Evolutionary conservation across 1,139 yeast species (phyloP).

Genomic region (Saccharomyces uvarum): DNA sequence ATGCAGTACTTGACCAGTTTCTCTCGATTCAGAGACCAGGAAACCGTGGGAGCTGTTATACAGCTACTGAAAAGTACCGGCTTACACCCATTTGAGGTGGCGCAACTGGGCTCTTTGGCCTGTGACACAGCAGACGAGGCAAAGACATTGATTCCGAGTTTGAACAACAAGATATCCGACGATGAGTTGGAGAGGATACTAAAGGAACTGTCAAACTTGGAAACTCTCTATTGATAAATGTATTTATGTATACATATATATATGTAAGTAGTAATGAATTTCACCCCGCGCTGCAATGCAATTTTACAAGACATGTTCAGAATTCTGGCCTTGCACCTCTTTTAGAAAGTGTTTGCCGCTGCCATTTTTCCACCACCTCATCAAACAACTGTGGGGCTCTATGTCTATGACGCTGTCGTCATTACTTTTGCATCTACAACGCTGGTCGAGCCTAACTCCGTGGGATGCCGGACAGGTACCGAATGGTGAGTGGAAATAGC

Average conservation of each 20-base stretch:
- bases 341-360: conserved; percentile 27
- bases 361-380: conserved; percentile 77
- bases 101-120: conserved; percentile 87
- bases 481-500: conserved; percentile 76
- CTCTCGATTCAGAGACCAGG: conserved; percentile 84
- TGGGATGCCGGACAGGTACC: conserved; percentile 62
- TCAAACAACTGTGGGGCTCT: conserved; percentile 57
- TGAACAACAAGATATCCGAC: conserved; percentile 71
- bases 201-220: conserved; percentile 72
- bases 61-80: conserved; percentile 69
- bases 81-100: conserved; percentile 91
- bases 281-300: not conserved
- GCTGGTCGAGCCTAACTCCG: conserved; percentile 42
- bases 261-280: not conserved
- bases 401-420: conserved; percentile 43
- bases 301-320: not conserved
- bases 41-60: conserved; percentile 90
- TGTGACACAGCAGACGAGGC: conserved; percentile 99
- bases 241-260: not conserved
- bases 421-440: conserved; percentile 61
- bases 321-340: not conserved
- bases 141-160: conserved; percentile 83
- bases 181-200: conserved; percentile 80
- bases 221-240: conserved; percentile 36
- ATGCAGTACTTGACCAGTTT: conserved; percentile 79